Conservation (phyloP, 2,329 filamentous ascomycete genomes). For the Fusarium sp. region DNA sequence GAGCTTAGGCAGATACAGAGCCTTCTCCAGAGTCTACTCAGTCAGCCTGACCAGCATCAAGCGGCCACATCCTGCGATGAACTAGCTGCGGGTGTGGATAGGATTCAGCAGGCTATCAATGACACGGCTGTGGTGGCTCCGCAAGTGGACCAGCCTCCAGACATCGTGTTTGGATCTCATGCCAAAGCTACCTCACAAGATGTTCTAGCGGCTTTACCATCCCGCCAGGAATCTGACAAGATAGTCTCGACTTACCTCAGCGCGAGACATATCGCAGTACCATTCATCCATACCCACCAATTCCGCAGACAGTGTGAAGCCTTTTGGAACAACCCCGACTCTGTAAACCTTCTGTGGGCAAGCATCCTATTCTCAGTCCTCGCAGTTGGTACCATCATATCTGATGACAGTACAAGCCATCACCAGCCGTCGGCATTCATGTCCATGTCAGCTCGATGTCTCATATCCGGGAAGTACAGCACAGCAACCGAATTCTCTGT, state of each 20-base stretch:
- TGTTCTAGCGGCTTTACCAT: background rate
- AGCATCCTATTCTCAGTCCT: slow-evolving; percentile 28
- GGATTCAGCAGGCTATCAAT: background rate
- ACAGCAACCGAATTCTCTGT: background rate
- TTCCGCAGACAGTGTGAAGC: slow-evolving; percentile 24
- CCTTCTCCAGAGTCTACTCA: background rate
- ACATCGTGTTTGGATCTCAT: background rate
- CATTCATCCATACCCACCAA: slow-evolving; percentile 19
- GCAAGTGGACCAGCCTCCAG: background rate
- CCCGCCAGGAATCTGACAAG: slow-evolving; percentile 4
- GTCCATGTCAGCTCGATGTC: slow-evolving; percentile 5
- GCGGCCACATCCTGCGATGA: background rate
- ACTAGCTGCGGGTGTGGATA: background rate
- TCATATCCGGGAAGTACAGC: slow-evolving; percentile 4
- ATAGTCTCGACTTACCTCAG: slow-evolving; percentile 16
- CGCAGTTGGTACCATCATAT: background rate
- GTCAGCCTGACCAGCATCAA: background rate
- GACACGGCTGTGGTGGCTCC: fast-evolving
- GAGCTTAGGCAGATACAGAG: slow-evolving; percentile 21
- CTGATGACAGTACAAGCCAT: background rate
- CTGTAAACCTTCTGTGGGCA: slow-evolving; percentile 1
- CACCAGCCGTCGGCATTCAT: background rate
- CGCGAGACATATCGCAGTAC: background rate
- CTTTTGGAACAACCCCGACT: slow-evolving; percentile 6
- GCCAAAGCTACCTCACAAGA: background rate